Evolutionary conservation across 768 basidiomycete species (phyloP).

Genomic region (Mycena olivaceomarginata): DNA sequence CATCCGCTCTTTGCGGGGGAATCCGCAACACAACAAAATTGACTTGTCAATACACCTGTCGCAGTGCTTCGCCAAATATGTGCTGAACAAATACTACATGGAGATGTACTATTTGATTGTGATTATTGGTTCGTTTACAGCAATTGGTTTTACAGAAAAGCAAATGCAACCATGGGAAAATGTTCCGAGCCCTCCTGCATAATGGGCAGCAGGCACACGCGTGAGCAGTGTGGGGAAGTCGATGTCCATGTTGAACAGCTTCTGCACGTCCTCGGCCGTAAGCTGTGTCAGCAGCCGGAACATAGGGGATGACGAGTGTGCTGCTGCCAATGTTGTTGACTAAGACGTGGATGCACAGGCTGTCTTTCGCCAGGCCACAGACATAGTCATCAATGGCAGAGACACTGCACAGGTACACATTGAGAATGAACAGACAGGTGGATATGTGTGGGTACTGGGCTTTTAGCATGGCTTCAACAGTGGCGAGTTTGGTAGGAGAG

Average conservation of each 20-base stretch:
- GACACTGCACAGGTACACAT: neutral
- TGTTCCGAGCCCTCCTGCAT: too few species aligned
- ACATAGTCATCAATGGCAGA: neutral
- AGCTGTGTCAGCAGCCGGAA: neutral
- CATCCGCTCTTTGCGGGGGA: too few species aligned
- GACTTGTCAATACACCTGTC: too few species aligned
- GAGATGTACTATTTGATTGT: too few species aligned
- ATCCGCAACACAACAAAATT: too few species aligned
- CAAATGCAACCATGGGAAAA: too few species aligned
- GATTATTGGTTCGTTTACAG: too few species aligned
- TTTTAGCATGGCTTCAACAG: neutral
- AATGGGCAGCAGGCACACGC: slow-evolving; percentile 4
- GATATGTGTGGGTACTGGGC: neutral
- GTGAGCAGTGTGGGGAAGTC: slow-evolving; percentile 6
- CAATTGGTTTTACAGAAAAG: too few species aligned
- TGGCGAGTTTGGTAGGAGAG: slow-evolving; percentile 9
- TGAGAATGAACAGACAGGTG: neutral
- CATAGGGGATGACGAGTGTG: neutral
- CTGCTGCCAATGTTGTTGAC: slow-evolving; percentile 32
- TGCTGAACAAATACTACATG: too few species aligned
- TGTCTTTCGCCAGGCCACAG: neutral
- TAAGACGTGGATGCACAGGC: slow-evolving; percentile 8
- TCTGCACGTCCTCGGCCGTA: neutral
- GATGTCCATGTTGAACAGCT: slow-evolving; percentile 20
- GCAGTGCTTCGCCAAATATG: too few species aligned